phyloP scores from a whole-genome alignment of 371 early-diverging fungal genomes.

The Circinella minor region DNA sequence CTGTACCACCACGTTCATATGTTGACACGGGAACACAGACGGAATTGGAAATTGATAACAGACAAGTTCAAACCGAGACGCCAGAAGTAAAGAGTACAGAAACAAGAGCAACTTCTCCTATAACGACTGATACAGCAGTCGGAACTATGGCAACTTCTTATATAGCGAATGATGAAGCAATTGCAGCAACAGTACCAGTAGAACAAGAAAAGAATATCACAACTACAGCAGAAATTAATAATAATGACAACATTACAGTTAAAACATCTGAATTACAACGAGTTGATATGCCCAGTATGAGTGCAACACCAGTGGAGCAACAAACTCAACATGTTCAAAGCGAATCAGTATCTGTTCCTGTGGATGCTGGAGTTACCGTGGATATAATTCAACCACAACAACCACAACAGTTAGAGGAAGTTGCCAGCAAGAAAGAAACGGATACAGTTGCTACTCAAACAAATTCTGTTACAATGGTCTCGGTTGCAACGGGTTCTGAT shows the following conservation, averaged over 20 bases:
- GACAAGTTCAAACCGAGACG: neutral
- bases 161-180: neutral
- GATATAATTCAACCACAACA: neutral
- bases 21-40: slow-evolving; percentile 16
- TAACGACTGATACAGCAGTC: too few relatives aligned
- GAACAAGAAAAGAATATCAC: too few relatives aligned
- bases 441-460: slow-evolving; percentile 10
- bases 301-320: slow-evolving; percentile 1
- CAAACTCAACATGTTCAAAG: slow-evolving; percentile 4
- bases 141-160: too few relatives aligned
- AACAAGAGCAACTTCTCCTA: neutral
- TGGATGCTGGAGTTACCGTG: neutral
- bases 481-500: neutral
- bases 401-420: neutral
- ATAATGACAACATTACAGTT: neutral
- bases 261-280: neutral
- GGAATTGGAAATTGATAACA: slow-evolving; percentile 9
- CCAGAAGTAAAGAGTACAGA: neutral
- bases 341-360: neutral
- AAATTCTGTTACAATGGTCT: neutral
- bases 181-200: neutral
- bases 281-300: slow-evolving; percentile 10
- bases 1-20: slow-evolving; percentile 3
- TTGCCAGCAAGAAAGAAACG: neutral
- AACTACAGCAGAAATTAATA: too few relatives aligned